Base-by-base conservation (phyloP, 441 rosid genomes). In the Breynia disticha region DNA sequence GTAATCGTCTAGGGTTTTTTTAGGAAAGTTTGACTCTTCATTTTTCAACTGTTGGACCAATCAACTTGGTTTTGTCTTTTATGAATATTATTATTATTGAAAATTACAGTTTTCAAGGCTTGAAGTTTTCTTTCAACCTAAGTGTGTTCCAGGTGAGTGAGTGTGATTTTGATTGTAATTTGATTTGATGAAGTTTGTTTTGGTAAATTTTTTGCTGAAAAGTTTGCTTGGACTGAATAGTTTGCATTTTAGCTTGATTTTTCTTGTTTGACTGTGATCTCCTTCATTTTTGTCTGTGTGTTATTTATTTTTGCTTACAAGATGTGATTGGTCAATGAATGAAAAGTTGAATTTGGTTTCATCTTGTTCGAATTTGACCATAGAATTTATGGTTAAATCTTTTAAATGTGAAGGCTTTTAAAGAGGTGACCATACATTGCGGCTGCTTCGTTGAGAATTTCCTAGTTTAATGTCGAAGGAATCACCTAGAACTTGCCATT, bases 351-450 rank as follows among this genome's bases (percentile, higher is more conserved):
- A 54, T 57, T 54, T 60, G 16, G n/a, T 19, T 56, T 52, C n/a
- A n/a, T n/a, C n/a, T n/a, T 37, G 11, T 59, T 56, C 45, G 41
- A 57, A 56, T 64, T 70, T 54, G 55, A 43, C 60, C 63, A 45
- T 42, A 35, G 47, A 24, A 13, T 58, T 58, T 41, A 19, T 56
- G 21, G 21, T 54, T 48, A 50, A 19, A 52, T 44, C 46, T 54
- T 67, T 75, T 60, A 65, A 71, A 54, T 59, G 53, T 56, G 67
- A 65, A 67, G 72, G 78, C 73, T 68, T 77, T 63, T 52, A 60
- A 62, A 55, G 59, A 37, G 32, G 32, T 63, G 62, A 54, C 64
- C 19, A 1, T 64, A 56, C 46, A 55, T 66, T 64, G 60, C 62
- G 59, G 74, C 69, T 68, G 59, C 59, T 50, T 32, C 16, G 7